Evolutionary conservation across 192 early-diverging fungal genomes (phyloP).

Genomic region (Coemansia sp.): DNA sequence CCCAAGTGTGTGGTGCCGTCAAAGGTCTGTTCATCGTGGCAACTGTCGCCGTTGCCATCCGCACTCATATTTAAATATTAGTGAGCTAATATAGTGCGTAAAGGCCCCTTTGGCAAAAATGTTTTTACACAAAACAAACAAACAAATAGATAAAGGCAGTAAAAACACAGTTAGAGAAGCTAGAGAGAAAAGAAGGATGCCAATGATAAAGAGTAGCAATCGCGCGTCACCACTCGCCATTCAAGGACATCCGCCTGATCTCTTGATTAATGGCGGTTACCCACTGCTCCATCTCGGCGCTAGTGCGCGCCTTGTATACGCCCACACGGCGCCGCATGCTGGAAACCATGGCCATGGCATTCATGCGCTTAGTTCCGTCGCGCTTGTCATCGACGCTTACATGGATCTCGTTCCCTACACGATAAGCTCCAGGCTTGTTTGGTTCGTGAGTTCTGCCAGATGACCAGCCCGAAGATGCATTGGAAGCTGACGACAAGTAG

Average conservation of each 20-base stretch:
- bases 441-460: conserved; percentile 6
- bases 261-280: conserved; percentile 57
- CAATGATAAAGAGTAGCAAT: background rate
- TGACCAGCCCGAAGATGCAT: conserved; percentile 23
- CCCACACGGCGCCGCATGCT: conserved; percentile 40
- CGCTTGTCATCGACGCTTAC: conserved; percentile 29
- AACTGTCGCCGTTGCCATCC: background rate
- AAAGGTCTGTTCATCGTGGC: background rate
- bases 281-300: conserved; percentile 59
- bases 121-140: too few species aligned
- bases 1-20: conserved; percentile 17
- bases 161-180: background rate
- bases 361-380: conserved; percentile 21
- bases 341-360: conserved; percentile 27
- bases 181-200: background rate
- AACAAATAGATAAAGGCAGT: background rate
- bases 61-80: background rate
- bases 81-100: background rate
- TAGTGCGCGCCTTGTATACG: conserved; percentile 53
- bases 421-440: conserved; percentile 36
- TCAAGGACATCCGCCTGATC: conserved; percentile 50
- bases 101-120: background rate
- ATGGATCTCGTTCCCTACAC: conserved; percentile 28
- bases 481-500: conserved; percentile 35
- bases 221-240: conserved; percentile 31